Conservation (phyloP, 1,284 basidiomycete genomes). For the Boletus sp. region DNA sequence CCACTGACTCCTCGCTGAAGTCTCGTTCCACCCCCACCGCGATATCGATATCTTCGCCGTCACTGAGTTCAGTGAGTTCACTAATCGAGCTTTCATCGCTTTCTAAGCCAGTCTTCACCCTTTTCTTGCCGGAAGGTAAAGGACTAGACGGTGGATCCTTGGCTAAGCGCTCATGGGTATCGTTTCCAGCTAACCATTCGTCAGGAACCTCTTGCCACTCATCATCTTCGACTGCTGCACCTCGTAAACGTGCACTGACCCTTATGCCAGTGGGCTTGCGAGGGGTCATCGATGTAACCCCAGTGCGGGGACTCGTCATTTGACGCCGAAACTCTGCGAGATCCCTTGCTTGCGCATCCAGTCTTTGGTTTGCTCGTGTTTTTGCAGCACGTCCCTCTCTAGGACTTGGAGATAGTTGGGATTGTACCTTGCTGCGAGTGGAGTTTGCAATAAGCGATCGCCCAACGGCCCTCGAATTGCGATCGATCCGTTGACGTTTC, state of each 20-base stretch:
- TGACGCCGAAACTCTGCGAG: constrained; percentile 59
- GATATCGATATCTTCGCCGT: constrained; percentile 34
- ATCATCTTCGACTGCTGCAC: constrained; percentile 46
- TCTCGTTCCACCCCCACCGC: constrained; percentile 15
- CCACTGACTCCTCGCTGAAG: constrained; percentile 1
- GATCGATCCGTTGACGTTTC: constrained; percentile 25
- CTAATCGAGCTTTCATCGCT: constrained; percentile 55
- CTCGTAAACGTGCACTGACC: constrained; percentile 61
- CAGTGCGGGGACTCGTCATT: constrained; percentile 27
- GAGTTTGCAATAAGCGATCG: constrained; percentile 15
- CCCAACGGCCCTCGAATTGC: background rate
- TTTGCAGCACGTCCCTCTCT: constrained; percentile 60
- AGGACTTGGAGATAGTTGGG: constrained; percentile 21
- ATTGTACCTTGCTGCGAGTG: constrained; percentile 14
- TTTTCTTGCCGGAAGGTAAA: constrained; percentile 10
- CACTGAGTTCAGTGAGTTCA: constrained; percentile 68
- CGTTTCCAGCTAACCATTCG: constrained; percentile 57
- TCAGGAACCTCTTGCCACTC: constrained; percentile 77
- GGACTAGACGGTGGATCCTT: constrained; percentile 15
- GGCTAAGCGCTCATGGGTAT: constrained; percentile 11
- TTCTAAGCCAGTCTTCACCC: constrained; percentile 50
- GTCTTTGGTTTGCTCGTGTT: constrained; percentile 61
- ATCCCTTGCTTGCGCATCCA: constrained; percentile 65
- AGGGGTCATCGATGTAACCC: constrained; percentile 15
- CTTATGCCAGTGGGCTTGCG: constrained; percentile 53